phyloP scores from a whole-genome alignment of 805 yeast genomes.

The Hanseniaspora jakobsenii region DNA sequence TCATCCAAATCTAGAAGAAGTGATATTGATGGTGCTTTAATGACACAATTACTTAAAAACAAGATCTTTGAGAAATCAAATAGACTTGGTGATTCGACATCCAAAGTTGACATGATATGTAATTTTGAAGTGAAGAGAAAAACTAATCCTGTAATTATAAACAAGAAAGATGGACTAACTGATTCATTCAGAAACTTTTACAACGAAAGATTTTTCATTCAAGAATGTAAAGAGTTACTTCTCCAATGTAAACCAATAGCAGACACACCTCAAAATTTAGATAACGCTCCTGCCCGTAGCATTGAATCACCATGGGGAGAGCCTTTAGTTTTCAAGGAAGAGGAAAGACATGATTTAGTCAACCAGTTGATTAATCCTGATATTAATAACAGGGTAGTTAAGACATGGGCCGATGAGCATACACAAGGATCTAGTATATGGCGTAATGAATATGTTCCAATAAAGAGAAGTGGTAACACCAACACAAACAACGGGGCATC shows the following conservation, averaged over 20 bases:
- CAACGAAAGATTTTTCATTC: slow-evolving; percentile 38
- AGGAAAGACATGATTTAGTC: slow-evolving; percentile 46
- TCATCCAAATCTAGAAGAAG: slow-evolving; percentile 60
- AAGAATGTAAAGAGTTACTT: slow-evolving; percentile 66
- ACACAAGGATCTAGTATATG: slow-evolving; percentile 45
- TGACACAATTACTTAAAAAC: slow-evolving; percentile 28
- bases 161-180: slow-evolving; percentile 22
- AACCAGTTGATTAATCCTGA: slow-evolving; percentile 64
- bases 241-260: slow-evolving; percentile 35
- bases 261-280: slow-evolving; percentile 23
- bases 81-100: no score
- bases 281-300: slow-evolving; percentile 30
- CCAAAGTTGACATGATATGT: no score
- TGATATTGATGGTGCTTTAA: slow-evolving; percentile 57
- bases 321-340: slow-evolving; percentile 45
- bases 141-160: not conserved
- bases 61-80: slow-evolving; percentile 24
- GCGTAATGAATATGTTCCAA: slow-evolving; percentile 60
- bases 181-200: slow-evolving; percentile 47
- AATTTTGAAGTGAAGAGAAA: slow-evolving; percentile 26
- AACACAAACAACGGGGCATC: slow-evolving; percentile 22
- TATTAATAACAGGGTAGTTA: slow-evolving; percentile 30
- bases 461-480: slow-evolving; percentile 41
- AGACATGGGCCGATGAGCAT: slow-evolving; percentile 29
- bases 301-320: slow-evolving; percentile 75